Evolutionary conservation across 2,329 filamentous ascomycete species (phyloP), one percentile per base, ranked within the genome.

Genomic region (Madurella mycetomatis): DNA sequence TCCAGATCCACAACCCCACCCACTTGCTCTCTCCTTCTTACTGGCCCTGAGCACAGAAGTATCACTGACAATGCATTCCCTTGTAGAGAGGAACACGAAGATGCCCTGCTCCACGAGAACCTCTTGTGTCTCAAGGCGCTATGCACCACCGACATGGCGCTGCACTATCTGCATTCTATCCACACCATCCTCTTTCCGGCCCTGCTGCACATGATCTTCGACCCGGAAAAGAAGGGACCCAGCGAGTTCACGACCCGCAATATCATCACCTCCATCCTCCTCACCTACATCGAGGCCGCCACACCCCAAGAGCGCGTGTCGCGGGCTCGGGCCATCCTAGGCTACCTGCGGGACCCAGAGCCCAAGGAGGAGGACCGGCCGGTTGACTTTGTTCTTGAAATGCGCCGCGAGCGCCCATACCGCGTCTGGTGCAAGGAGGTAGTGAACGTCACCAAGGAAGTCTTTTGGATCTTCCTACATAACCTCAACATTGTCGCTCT

Each of bases 381-480:
- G 0, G 76, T 96, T 8, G 85, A 85, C 2, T 97, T 97, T 68
- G 91, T 97, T 45, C 75, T 92, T 18, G 88, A 92, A 57, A 97
- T 97, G 84, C 87, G 88, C 63, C 85, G 86, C 37, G 83, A 90
- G 47, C 83, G 92, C 0, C 92, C 92, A 0, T 99, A 96, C 70
- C 87, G 90, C 34, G 82, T 95, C 2, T 99, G 92, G 92, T 90
- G 87, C 72, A 94, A 92, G 70, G 94, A 99, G 72, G 84, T 92
- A 16, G 86, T 86, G 56, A 92, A 88, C 64, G 92, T 97, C 46
- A 96, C 92, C 41, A 96, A 96, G 70, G 92, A 99, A 70, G 92
- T 97, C 30, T 99, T 99, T 69, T 99, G 92, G 92, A 97, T 97
- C 68, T 99, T 97, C 74, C 79, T 97, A 51, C 92, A 97, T 71